A percentile compares a stretch with the other conserved stretches of the same genome.
These are phyloP conservation scores for Saccharomyces hybrid DNA, from an alignment of 1,139 yeast species.

Conservation along the genomic window DNA sequence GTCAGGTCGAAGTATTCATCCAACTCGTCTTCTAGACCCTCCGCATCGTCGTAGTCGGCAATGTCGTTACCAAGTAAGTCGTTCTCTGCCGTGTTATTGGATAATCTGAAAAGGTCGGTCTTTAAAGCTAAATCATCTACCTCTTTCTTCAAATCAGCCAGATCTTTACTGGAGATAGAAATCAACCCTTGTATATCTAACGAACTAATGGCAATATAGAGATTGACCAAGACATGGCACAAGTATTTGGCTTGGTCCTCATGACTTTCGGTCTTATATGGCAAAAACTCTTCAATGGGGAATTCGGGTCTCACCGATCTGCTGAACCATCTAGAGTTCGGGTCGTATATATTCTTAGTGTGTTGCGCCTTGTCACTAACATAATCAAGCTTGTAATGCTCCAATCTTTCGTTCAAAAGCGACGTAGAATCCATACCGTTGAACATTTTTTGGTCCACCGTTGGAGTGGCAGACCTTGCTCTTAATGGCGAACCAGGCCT, in stretches of 20 bases:
- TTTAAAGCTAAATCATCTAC: conserved; percentile 47
- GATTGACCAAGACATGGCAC: conserved; percentile 67
- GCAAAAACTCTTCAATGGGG: conserved; percentile 55
- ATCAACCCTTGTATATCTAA: conserved; percentile 69
- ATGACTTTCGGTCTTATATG: conserved; percentile 66
- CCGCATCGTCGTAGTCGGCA: conserved; percentile 39
- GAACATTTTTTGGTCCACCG: conserved; percentile 10
- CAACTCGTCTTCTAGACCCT: conserved; percentile 36
- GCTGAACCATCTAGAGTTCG: conserved; percentile 49
- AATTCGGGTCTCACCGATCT: conserved; percentile 47
- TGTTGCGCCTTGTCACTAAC: conserved; percentile 44
- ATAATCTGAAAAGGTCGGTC: conserved; percentile 38
- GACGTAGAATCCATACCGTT: conserved; percentile 20
- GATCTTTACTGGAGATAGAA: conserved; percentile 57
- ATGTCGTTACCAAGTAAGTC: conserved; percentile 31
- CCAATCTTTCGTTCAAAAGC: conserved; percentile 33
- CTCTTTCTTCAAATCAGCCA: conserved; percentile 38
- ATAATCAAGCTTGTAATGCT: conserved; percentile 49
- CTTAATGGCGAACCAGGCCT: conserved; percentile 4
- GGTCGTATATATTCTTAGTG: conserved; percentile 38
- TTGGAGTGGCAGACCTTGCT: conserved; percentile 28
- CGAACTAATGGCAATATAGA: conserved; percentile 71
- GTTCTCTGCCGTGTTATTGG: conserved; percentile 25
- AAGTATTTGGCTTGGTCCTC: conserved; percentile 67
- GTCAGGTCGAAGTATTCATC: conserved; percentile 36